Conservation (phyloP, 1,284 basidiomycete species). For the Stygiomarasmius scandens region DNA sequence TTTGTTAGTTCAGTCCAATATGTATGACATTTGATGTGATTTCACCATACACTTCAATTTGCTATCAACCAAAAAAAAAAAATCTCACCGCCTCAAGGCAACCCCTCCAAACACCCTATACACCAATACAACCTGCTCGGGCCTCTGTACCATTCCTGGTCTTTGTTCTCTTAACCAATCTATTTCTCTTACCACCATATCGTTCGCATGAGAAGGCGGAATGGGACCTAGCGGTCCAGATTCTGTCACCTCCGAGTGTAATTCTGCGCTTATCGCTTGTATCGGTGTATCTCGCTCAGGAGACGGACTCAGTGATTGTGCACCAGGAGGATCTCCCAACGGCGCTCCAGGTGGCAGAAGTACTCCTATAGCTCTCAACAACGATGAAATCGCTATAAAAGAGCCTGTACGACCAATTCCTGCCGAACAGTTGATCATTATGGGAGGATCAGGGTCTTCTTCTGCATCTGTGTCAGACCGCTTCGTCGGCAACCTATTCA, state of each 20-base stretch:
- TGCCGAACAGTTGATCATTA: conserved; percentile 85
- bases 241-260: too few relatives aligned
- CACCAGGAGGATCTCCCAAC: neutral
- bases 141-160: conserved; percentile 78
- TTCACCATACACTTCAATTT: too few relatives aligned
- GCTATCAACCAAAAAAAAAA: too few relatives aligned
- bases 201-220: conserved; percentile 49
- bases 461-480: conserved; percentile 28
- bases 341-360: conserved; percentile 34
- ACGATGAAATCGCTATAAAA: conserved; percentile 78
- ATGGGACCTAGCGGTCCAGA: conserved; percentile 57
- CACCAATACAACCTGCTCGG: conserved; percentile 66
- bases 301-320: too few relatives aligned
- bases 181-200: conserved; percentile 72
- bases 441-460: conserved; percentile 63
- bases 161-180: conserved; percentile 81
- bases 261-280: too few relatives aligned
- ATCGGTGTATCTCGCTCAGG: too few relatives aligned
- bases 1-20: too few relatives aligned
- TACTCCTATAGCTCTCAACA: conserved; percentile 61
- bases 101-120: conserved; percentile 57
- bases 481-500: conserved; percentile 45
- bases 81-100: too few relatives aligned
- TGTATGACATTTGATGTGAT: too few relatives aligned
- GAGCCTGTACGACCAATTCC: conserved; percentile 91